Evolutionary conservation across 345 rosid species (phyloP).

Genomic region (Arabidopsis thaliana): DNA sequence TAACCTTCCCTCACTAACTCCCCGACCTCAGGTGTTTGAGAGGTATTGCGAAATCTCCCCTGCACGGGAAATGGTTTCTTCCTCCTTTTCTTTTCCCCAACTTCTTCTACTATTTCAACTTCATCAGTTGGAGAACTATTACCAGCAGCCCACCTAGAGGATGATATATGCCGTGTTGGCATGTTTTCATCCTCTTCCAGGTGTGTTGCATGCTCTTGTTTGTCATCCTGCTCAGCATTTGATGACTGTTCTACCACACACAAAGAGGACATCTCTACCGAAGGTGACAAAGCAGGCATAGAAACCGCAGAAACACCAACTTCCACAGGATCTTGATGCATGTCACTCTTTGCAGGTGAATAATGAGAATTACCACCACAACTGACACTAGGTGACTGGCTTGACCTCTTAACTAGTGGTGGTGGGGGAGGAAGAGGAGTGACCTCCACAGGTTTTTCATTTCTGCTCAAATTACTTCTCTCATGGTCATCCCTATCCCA

Average conservation of each 20-base stretch:
- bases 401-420: constrained; percentile 52
- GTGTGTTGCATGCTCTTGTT: constrained; percentile 42
- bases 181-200: constrained; percentile 71
- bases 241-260: constrained; percentile 50
- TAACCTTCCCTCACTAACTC: constrained; percentile 63
- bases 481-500: constrained; percentile 91
- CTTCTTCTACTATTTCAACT: constrained; percentile 82
- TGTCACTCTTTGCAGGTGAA: constrained; percentile 50
- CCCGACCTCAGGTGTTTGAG: constrained; percentile 67
- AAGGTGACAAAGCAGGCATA: constrained; percentile 48
- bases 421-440: constrained; percentile 66
- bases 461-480: constrained; percentile 48
- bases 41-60: constrained; percentile 50
- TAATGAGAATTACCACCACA: constrained; percentile 49
- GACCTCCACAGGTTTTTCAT: constrained; percentile 48
- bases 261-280: constrained; percentile 43
- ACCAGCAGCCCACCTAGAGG: constrained; percentile 97
- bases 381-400: constrained; percentile 51
- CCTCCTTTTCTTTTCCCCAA: constrained; percentile 64
- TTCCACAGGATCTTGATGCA: constrained; percentile 46
- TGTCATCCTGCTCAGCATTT: constrained; percentile 49
- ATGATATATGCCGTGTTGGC: constrained; percentile 83
- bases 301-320: constrained; percentile 44
- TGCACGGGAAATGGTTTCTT: constrained; percentile 56
- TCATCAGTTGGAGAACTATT: constrained; percentile 85